Evolutionary conservation across 2,329 filamentous ascomycete genomes (phyloP), one percentile per base, ranked within the genome.

Genomic region (Hypoxylon sp.): DNA sequence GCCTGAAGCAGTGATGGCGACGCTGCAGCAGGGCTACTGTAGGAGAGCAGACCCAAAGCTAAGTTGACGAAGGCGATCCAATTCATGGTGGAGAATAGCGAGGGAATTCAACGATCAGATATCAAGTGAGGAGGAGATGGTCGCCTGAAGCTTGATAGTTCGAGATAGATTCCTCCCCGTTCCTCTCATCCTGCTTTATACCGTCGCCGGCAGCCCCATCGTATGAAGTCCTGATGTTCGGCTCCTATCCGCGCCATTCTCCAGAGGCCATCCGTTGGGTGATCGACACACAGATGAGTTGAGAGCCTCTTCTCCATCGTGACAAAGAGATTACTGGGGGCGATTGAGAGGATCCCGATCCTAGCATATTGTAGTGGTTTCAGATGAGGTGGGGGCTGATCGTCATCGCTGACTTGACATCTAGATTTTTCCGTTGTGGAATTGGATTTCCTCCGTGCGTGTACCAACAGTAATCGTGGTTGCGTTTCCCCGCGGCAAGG

Each of bases 391-490:
- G 28, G 28, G 17, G 49, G n/a, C 19, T 5, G n/a, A 23, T 21
- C 25, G 13, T 53, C 11, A 5, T 53, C 51, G 34, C 19, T 17
- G 32, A 38, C 51, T 25, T 53, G 28, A 41, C 32, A 23, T 53
- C 51, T 13, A 41, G 51, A 25, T 53, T 53, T 53, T 14, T 53
- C 30, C n/a, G n/a, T 38, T n/a, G 50, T 32, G 34, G 51, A 53
- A 38, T 53, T 36, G 34, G 19, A 36, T 36, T 53, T 53, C 19
- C 28, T 19, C 41, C 41, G 19, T n/a, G 5, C 11, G 3, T 53
- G 32, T 19, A n/a, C 51, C 19, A 32, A 41, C 21, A 43, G 19
- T 53, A 53, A 41, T 28, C 34, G 38, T 13, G n/a, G 51, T 53
- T 21, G 34, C 51, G 36, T 53, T 41, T 28, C 51, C 51, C 51